Conservation (phyloP, 2,329 filamentous ascomycete species). For the Ophiocordyceps camponoti-saundersi region DNA sequence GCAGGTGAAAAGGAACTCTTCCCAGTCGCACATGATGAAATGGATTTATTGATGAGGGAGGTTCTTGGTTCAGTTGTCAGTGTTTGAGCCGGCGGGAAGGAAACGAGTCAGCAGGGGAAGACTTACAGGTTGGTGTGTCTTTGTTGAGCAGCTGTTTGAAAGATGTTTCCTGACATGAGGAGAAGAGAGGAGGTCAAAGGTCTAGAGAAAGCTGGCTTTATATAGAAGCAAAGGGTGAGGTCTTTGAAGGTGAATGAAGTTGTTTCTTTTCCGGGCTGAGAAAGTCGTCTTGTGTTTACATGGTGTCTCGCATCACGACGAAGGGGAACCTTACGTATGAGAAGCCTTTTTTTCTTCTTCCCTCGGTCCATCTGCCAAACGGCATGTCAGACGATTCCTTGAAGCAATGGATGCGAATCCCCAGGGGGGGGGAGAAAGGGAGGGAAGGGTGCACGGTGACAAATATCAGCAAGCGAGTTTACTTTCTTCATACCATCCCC, state of each 20-base stretch:
- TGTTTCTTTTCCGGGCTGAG: background rate
- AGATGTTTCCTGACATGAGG: too few relatives aligned
- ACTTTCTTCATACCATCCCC: background rate
- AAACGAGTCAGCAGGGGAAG: too few relatives aligned
- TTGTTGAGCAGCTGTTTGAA: too few relatives aligned
- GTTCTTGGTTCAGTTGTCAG: too few relatives aligned
- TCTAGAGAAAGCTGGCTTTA: too few relatives aligned
- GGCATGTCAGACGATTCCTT: background rate
- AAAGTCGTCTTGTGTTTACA: background rate
- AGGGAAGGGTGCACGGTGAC: background rate
- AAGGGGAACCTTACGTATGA: too few relatives aligned
- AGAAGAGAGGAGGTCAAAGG: too few relatives aligned
- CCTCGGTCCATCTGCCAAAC: background rate
- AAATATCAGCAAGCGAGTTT: background rate
- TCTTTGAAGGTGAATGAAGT: background rate
- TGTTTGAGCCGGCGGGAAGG: too few relatives aligned
- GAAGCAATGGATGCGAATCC: background rate
- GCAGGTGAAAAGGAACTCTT: constrained; percentile 52
- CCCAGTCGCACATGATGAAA: constrained; percentile 49
- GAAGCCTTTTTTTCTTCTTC: too few relatives aligned
- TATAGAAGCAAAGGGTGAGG: background rate
- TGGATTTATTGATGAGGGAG: too few relatives aligned
- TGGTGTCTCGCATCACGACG: background rate
- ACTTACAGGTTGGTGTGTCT: too few relatives aligned
- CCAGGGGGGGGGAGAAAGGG: background rate